A percentile compares a stretch with the other conserved stretches of the same genome.
Evolutionary conservation across 768 basidiomycete species (phyloP).

Genomic region (Cyclocybe aegerita): DNA sequence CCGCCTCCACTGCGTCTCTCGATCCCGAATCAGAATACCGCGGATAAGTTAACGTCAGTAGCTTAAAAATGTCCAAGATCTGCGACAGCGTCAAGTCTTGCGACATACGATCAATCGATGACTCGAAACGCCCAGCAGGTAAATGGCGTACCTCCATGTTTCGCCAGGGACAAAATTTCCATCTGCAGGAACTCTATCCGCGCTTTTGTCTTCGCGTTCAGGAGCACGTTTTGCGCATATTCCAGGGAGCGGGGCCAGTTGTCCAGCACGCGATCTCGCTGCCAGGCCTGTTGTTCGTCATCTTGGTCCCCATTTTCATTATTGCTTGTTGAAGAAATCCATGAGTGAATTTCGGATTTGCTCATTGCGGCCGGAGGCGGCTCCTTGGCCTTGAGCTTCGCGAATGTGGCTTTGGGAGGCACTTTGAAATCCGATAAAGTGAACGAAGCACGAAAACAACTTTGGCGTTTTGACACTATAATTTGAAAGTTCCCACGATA

Average conservation of each 20-base stretch:
- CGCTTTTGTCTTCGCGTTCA: constrained; percentile 52
- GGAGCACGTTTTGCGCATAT: constrained; percentile 48
- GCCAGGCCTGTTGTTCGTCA: constrained; percentile 40
- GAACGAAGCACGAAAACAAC: not conserved
- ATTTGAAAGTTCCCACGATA: no score
- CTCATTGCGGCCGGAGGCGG: constrained; percentile 35
- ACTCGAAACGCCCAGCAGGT: constrained; percentile 1
- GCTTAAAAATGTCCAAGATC: constrained; percentile 65
- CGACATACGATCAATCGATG: constrained; percentile 7
- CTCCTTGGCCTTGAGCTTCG: constrained; percentile 53
- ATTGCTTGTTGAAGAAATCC: constrained; percentile 51
- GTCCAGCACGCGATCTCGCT: constrained; percentile 47
- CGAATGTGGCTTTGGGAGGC: constrained; percentile 34
- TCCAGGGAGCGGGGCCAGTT: constrained; percentile 58
- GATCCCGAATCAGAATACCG: constrained; percentile 76
- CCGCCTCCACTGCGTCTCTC: constrained; percentile 65
- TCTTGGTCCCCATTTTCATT: constrained; percentile 32
- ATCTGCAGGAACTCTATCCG: constrained; percentile 63
- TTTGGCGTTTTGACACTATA: no score
- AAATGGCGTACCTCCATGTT: constrained; percentile 50
- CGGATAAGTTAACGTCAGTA: constrained; percentile 75
- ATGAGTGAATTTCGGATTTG: constrained; percentile 61
- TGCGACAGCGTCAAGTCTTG: constrained; percentile 63
- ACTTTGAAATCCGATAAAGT: constrained; percentile 15
- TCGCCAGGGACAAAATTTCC: constrained; percentile 55